Evolutionary conservation across 495 filamentous ascomycete genomes (phyloP).

Genomic region (Daldinia childiae): DNA sequence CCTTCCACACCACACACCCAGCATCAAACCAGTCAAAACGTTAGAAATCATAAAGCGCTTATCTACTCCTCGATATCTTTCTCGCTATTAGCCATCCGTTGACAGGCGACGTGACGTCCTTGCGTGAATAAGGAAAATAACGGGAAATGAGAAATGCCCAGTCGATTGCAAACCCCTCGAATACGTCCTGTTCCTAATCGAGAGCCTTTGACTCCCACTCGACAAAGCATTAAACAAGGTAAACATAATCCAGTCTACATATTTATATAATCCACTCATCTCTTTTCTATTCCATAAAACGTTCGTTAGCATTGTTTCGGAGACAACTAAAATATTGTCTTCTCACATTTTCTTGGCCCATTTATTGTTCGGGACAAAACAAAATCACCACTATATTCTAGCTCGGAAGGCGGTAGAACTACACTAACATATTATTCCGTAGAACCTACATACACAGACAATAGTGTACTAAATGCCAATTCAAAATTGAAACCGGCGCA

Average conservation of each 20-base stretch:
- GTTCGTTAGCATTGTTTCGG: not conserved
- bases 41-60: slow-evolving; percentile 5
- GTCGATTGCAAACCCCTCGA: slow-evolving; percentile 49
- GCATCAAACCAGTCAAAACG: slow-evolving; percentile 14
- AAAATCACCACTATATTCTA: not conserved
- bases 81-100: not conserved
- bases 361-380: slow-evolving; percentile 18
- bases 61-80: not conserved
- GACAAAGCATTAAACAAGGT: slow-evolving; percentile 49
- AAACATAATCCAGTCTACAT: slow-evolving; percentile 26
- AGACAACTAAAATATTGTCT: slow-evolving; percentile 12
- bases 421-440: slow-evolving; percentile 17
- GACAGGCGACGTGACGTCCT: slow-evolving; percentile 10
- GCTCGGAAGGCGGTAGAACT: not conserved
- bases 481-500: slow-evolving; percentile 44
- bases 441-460: slow-evolving; percentile 30
- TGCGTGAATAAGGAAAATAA: not conserved
- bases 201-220: slow-evolving; percentile 43
- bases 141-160: slow-evolving; percentile 52
- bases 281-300: not conserved
- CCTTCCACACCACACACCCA: not conserved
- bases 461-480: slow-evolving; percentile 32
- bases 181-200: slow-evolving; percentile 43
- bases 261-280: not conserved
- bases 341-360: not conserved